Conservation (phyloP, 179 eudicot genomes). For the Heliamphora pulchella region DNA sequence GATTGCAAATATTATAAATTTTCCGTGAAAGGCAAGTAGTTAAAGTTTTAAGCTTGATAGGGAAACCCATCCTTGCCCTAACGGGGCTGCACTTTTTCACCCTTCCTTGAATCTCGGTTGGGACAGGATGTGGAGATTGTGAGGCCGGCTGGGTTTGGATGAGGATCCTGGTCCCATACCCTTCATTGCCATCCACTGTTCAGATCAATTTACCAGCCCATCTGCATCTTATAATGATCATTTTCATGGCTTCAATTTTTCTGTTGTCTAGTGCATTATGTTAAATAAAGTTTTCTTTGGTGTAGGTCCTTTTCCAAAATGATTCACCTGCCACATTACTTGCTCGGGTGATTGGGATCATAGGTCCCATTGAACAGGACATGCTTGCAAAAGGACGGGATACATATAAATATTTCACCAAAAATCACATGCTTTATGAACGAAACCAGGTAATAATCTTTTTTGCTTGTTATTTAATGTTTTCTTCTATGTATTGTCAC, state of each 20-base stretch:
- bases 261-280: not conserved
- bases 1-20: too few relatives aligned
- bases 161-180: not conserved
- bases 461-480: conserved; percentile 6
- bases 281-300: conserved; percentile 9
- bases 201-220: not conserved
- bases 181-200: not conserved
- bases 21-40: too few relatives aligned
- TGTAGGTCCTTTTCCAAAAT: conserved; percentile 94
- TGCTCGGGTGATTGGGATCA: conserved; percentile 89
- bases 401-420: conserved; percentile 88
- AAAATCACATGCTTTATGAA: conserved; percentile 97
- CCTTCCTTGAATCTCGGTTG: not conserved
- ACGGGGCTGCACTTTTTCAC: conserved; percentile 1
- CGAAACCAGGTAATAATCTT: conserved; percentile 69
- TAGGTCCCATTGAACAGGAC: conserved; percentile 70
- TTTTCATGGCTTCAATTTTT: conserved; percentile 5
- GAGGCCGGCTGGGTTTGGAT: not conserved
- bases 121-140: too few relatives aligned
- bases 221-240: not conserved
- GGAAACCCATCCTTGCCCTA: not conserved
- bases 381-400: conserved; percentile 96
- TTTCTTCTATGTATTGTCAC: not conserved
- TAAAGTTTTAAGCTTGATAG: too few relatives aligned
- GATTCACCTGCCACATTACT: conserved; percentile 97